A percentile compares a stretch with the other conserved stretches of the same genome.
Evolutionary conservation across 2,329 filamentous ascomycete species (phyloP).

Genomic region (Fusarium agapanthi): DNA sequence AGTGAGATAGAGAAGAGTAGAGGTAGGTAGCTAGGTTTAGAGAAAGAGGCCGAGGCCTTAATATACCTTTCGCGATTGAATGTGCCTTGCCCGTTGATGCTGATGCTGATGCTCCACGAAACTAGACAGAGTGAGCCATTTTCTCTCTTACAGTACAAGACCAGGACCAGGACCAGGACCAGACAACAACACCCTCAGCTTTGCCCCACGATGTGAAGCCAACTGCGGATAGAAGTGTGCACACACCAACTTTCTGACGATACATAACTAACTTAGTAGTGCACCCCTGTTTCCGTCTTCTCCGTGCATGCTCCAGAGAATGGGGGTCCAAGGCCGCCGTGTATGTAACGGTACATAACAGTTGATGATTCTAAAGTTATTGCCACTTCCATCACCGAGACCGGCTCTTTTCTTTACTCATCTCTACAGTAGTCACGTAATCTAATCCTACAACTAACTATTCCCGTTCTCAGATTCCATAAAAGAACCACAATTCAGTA

Average conservation of each 20-base stretch:
- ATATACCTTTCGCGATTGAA: constrained; percentile 37
- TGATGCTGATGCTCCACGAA: constrained; percentile 33
- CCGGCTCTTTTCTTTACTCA: background rate
- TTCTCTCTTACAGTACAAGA: constrained; percentile 23
- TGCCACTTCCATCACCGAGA: background rate
- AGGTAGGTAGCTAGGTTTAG: background rate
- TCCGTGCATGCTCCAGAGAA: constrained; percentile 13
- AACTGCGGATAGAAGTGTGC: constrained; percentile 13
- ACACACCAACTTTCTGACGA: constrained; percentile 20
- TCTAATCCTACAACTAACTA: background rate
- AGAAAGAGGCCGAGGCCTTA: constrained; percentile 24
- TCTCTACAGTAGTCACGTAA: background rate
- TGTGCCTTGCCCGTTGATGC: constrained; percentile 13
- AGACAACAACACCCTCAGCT: constrained; percentile 34
- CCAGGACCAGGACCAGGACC: background rate
- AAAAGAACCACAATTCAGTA: background rate
- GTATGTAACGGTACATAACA: background rate
- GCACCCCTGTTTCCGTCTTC: constrained; percentile 18
- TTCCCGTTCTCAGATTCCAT: background rate
- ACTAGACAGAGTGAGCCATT: constrained; percentile 43
- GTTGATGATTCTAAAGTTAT: background rate
- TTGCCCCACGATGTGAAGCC: constrained; percentile 42
- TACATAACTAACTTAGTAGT: background rate
- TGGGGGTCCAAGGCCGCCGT: constrained; percentile 3
- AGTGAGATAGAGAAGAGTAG: background rate